phyloP scores from a whole-genome alignment of 228 moss, liverwort and hornwort species.

The Sphagnum fallax region DNA sequence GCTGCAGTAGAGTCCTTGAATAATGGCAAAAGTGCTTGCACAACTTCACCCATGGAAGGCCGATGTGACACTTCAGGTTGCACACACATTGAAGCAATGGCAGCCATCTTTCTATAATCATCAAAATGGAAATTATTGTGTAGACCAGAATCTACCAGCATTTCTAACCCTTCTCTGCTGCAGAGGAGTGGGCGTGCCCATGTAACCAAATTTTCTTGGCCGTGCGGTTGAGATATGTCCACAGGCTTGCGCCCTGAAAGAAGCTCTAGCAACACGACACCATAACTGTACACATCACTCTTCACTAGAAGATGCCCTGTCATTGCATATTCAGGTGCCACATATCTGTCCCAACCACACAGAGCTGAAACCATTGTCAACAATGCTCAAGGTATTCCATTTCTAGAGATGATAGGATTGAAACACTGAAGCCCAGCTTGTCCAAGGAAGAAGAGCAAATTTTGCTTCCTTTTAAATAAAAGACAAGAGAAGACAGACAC shows the following conservation, averaged over 20 bases:
- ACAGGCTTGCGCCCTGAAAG: constrained; percentile 53
- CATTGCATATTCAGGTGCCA: constrained; percentile 59
- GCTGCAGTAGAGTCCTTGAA: constrained; percentile 18
- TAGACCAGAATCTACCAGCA: constrained; percentile 32
- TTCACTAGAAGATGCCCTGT: constrained; percentile 52
- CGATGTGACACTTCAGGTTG: constrained; percentile 58
- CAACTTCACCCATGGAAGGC: constrained; percentile 56
- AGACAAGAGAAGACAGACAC: too few species aligned
- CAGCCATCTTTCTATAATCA: constrained; percentile 37
- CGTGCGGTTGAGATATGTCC: constrained; percentile 51
- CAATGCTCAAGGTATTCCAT: neutral
- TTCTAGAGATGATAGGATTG: too few species aligned
- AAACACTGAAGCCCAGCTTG: too few species aligned
- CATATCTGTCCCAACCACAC: constrained; percentile 23
- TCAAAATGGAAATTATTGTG: constrained; percentile 28
- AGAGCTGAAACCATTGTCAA: neutral
- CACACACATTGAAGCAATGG: constrained; percentile 57
- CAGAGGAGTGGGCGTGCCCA: constrained; percentile 51
- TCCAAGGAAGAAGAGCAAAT: too few species aligned
- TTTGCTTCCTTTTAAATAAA: too few species aligned
- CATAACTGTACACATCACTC: constrained; percentile 55
- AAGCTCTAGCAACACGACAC: constrained; percentile 55
- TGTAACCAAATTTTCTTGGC: constrained; percentile 50
- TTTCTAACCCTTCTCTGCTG: constrained; percentile 29
- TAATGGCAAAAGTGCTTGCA: constrained; percentile 45